Base-by-base conservation (phyloP, 2,329 filamentous ascomycete genomes). In the Exophiala spinifera region DNA sequence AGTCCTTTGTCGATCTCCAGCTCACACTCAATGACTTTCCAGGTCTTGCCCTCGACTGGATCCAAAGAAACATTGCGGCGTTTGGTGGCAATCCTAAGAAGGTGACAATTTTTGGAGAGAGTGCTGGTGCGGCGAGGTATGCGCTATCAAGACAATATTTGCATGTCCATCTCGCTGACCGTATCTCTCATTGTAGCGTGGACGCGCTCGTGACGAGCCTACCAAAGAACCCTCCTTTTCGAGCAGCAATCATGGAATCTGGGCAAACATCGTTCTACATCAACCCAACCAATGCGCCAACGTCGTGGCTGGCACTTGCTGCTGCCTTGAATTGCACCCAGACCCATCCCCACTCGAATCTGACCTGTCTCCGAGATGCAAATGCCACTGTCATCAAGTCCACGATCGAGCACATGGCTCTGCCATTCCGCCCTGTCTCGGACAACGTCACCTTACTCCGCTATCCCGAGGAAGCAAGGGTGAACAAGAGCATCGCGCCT, bases 81-180 rank as follows among this genome's bases (percentile, higher is more conserved):
- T 72, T 70, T 37, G 67, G 68, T 19, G 69, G 69, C 3, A 66
- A 69, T 48, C 67, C 69, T 6, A 50, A 57, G 21, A 69, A 69
- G 51, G 65, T 73, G 20, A 72, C 69, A 13, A 71, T 72, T n/a
- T 67, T 72, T 52, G 71, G 70, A 15, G 57, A 72, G 15, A 71
- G 69, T 3, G 69, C 70, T n/a, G 70, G 70, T 23, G 60, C 56
- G 13, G 48, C 52, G 19, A 50, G 52, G 52, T 51, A 36, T 17
- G 25, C 4, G 20, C 13, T 19, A 45, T 46, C 8, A 46, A n/a
- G 34, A 25, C 39, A 36, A 39, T 31, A 49, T 21, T 23, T 51
- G 14, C 17, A 34, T 10, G 44, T 56, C 21, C 37, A 47, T 46
- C 8, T 23, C 23, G 25, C 36, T 25, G 1, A 28, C 25, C 21